Evolutionary conservation across 352 stramenopile species (phyloP), one percentile per base, ranked within the genome.

Genomic region (Globisporangium spiculum): DNA sequence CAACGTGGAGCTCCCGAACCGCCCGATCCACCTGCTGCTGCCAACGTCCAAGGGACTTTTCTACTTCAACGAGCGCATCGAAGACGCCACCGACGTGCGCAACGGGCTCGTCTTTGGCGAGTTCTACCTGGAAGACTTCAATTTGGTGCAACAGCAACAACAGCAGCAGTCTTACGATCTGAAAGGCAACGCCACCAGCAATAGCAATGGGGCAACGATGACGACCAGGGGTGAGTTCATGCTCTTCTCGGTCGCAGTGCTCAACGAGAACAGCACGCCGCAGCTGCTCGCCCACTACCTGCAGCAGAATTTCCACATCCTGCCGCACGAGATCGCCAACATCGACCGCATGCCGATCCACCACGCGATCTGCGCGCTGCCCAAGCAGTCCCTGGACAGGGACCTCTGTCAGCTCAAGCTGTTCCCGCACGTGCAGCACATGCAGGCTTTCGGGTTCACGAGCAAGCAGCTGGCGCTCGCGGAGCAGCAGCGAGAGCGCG

Each of bases 111-210:
- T 88, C 20, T 86, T 86, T 52, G 87, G 86, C 24, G 76, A 88
- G 20, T 76, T 93, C 46, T 69, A 83, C 4, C 67, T 95, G 12
- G 68, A 90, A 65, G 87, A 95, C 60, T 93, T 93, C 54, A 76
- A 91, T 8, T 58, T 93, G 12, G 9, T 48, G 16, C 55, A 32
- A 14, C 12, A 38, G 12, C 41, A 50, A 9, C 41, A 54, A n/a
- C 41, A 54, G 20, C 46, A 54, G 4, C 48, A 26, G 48, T 54
- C 48, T 27, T 54, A n/a, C 41, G 16, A 50, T 8, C 41, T 50
- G 41, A n/a, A 18, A 50, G 41, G 14, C 3, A 48, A 5, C 12
- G 4, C 48, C 48, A 18, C 4, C 56, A 38, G 16, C 14, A 38
- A 36, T 20, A 32, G 8, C 59, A 67, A 2, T 65, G 52, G 50